A percentile compares a stretch with the other conserved stretches of the same genome.
These are phyloP conservation scores for Polyporus tsugae DNA, from an alignment of 1,284 basidiomycete genomes.

Conservation along the genomic window DNA sequence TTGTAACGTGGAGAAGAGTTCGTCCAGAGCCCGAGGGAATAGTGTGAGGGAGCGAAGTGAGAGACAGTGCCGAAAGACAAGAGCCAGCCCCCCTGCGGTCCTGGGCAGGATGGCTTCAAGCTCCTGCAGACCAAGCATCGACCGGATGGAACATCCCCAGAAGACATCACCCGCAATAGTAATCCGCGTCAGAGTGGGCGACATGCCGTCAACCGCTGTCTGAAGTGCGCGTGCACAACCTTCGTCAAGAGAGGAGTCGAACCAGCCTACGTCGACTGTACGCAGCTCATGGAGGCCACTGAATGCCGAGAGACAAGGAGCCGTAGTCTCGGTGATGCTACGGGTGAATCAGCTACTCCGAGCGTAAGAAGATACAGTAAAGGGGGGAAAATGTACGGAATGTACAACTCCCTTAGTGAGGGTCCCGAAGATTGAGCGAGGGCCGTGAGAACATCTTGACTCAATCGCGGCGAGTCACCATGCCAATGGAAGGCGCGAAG, in stretches of 20 bases:
- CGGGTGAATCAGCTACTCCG: background rate
- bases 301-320: background rate
- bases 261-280: background rate
- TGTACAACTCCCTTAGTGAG: background rate
- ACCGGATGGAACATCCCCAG: conserved; percentile 4
- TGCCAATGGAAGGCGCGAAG: background rate
- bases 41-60: background rate
- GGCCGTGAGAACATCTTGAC: background rate
- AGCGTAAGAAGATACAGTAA: background rate
- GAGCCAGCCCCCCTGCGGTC: background rate
- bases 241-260: background rate
- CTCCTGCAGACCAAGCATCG: conserved; percentile 7
- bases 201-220: background rate
- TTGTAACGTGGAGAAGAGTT: background rate
- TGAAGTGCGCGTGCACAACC: background rate
- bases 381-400: background rate
- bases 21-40: background rate
- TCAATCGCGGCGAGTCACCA: background rate
- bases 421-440: background rate
- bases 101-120: background rate
- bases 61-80: background rate
- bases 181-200: background rate
- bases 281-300: background rate
- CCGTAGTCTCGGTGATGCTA: background rate
- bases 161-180: background rate